These are phyloP conservation scores for Colletotrichum tabaci DNA, from an alignment of 2,329 filamentous ascomycete species.

Conservation along the genomic window DNA sequence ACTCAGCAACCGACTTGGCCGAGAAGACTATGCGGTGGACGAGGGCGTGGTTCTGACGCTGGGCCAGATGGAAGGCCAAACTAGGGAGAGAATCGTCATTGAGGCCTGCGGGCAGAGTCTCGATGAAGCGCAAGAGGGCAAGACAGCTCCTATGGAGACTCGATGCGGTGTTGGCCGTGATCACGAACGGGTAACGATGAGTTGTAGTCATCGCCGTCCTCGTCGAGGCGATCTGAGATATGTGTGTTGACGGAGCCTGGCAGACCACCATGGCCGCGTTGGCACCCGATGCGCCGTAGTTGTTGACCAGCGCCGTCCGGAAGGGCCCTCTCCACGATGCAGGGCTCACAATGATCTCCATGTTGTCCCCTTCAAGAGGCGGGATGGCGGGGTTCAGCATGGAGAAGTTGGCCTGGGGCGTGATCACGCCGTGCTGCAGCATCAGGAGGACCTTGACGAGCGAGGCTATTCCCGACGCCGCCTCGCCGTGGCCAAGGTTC, in stretches of 20 bases:
- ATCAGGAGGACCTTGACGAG: constrained; percentile 48
- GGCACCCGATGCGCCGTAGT: constrained; percentile 51
- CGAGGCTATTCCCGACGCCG: constrained; percentile 43
- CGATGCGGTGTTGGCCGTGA: background rate
- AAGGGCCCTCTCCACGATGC: background rate
- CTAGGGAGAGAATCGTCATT: background rate
- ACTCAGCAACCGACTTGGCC: background rate
- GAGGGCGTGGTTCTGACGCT: constrained; percentile 1
- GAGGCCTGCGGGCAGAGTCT: background rate
- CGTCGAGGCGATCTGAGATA: background rate
- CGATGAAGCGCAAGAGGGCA: background rate
- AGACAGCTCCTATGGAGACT: background rate
- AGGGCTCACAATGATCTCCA: background rate
- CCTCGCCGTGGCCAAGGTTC: constrained; percentile 42
- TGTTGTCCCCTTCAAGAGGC: constrained; percentile 6
- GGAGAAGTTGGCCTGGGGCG: constrained; percentile 56
- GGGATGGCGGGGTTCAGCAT: constrained; percentile 66
- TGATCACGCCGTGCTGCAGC: constrained; percentile 45
- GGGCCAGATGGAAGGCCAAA: constrained; percentile 5
- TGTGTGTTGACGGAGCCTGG: background rate
- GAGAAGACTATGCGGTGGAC: background rate
- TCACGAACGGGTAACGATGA: background rate
- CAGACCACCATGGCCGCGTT: constrained; percentile 47
- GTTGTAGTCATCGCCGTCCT: no score
- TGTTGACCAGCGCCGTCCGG: constrained; percentile 52